phyloP scores from a whole-genome alignment of 768 basidiomycete species.

The Suillus fuscotomentosus region DNA sequence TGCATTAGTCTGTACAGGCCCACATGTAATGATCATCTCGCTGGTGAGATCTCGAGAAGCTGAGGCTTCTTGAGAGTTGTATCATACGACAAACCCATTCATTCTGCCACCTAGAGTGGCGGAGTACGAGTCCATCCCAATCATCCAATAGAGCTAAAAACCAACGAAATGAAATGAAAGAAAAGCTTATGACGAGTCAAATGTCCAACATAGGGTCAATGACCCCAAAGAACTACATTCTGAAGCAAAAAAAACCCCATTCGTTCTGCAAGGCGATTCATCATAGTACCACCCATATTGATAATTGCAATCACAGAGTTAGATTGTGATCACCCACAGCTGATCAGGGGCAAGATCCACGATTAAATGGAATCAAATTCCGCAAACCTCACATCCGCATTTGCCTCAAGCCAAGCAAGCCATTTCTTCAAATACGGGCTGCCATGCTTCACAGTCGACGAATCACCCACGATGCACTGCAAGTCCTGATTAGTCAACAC shows the following conservation, averaged over 20 bases:
- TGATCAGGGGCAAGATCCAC: not conserved
- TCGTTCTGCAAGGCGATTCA: not conserved
- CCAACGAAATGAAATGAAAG: too few relatives aligned
- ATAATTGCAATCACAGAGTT: not conserved
- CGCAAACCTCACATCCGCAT: conserved; percentile 89
- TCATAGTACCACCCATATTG: not conserved
- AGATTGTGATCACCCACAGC: not conserved
- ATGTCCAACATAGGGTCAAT: too few relatives aligned
- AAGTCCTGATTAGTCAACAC: not conserved
- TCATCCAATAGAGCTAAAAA: too few relatives aligned
- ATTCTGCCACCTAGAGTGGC: not conserved
- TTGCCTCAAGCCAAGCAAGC: conserved; percentile 86
- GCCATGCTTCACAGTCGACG: conserved; percentile 85
- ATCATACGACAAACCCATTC: not conserved
- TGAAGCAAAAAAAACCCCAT: not conserved
- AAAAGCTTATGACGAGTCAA: too few relatives aligned
- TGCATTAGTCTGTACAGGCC: not conserved
- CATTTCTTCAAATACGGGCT: conserved; percentile 83
- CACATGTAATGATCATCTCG: not conserved
- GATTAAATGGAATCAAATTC: conserved; percentile 49
- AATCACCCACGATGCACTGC: conserved; percentile 93
- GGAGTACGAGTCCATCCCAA: too few relatives aligned
- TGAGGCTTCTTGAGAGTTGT: not conserved
- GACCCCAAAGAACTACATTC: too few relatives aligned
- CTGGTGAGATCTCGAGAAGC: not conserved